Percentiles rank a stretch among this genome's conserved stretches.
These are phyloP conservation scores for Ceratocystis ficicola DNA, from an alignment of 2,329 filamentous ascomycete species.

Conservation along the genomic window DNA sequence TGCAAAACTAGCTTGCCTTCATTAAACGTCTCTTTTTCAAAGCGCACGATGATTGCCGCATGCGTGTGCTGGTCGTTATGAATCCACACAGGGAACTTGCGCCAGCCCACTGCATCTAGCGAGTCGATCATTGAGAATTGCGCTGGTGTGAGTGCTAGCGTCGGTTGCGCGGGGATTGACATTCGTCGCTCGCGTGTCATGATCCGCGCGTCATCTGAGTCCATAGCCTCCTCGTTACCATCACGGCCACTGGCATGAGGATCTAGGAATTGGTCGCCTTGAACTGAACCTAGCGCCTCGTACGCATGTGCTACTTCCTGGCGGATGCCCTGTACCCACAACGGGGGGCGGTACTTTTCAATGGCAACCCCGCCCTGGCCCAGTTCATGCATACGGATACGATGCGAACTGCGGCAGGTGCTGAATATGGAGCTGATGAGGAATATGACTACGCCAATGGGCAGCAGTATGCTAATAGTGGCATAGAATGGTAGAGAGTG, in stretches of 20 bases:
- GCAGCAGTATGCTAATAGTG: constrained; percentile 57
- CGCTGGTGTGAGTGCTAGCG: constrained; percentile 61
- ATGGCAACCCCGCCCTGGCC: constrained; percentile 56
- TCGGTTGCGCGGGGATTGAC: constrained; percentile 41
- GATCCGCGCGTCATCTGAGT: constrained; percentile 32
- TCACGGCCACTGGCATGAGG: constrained; percentile 40
- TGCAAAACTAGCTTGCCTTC: constrained; percentile 67
- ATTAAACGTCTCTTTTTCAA: constrained; percentile 51
- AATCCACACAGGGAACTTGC: constrained; percentile 60
- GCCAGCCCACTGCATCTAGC: constrained; percentile 54
- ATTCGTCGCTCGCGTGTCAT: constrained; percentile 34
- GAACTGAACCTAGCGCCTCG: constrained; percentile 56
- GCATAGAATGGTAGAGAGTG: constrained; percentile 47
- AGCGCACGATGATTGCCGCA: constrained; percentile 77
- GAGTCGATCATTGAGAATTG: constrained; percentile 79
- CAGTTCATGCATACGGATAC: constrained; percentile 64
- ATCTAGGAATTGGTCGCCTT: constrained; percentile 59
- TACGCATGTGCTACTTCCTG: constrained; percentile 66
- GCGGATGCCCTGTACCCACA: constrained; percentile 63
- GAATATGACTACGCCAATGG: constrained; percentile 58
- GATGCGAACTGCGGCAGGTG: constrained; percentile 57
- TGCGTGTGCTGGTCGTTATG: constrained; percentile 70
- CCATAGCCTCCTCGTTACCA: constrained; percentile 27
- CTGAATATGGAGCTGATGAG: constrained; percentile 67
- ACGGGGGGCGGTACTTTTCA: constrained; percentile 59